phyloP scores from a whole-genome alignment of 495 filamentous ascomycete genomes.

The Recurvomyces mirabilis region DNA sequence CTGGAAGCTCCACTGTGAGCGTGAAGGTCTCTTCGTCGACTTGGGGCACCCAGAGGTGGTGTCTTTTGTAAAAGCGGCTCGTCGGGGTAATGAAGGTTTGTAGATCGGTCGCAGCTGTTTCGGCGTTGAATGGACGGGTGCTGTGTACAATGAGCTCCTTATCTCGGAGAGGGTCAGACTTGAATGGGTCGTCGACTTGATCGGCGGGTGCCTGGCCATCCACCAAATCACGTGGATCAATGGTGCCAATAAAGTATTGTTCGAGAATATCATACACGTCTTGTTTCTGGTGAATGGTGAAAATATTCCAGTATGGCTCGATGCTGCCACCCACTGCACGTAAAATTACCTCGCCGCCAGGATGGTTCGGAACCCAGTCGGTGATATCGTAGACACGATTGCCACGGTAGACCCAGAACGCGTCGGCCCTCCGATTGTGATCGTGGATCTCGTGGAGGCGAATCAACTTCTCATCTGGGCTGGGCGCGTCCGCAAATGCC shows the following conservation, averaged over 20 bases:
- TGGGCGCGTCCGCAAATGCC: too few relatives aligned
- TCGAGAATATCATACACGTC: conserved; percentile 48
- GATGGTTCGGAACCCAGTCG: conserved; percentile 46
- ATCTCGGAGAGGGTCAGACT: conserved; percentile 41
- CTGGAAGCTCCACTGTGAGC: conserved; percentile 43
- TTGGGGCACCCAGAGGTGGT: conserved; percentile 52
- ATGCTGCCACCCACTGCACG: conserved; percentile 45
- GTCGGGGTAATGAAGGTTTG: conserved; percentile 41
- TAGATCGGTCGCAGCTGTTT: conserved; percentile 35
- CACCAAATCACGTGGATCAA: conserved; percentile 42
- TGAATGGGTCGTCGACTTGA: conserved; percentile 46
- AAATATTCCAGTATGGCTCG: conserved; percentile 55
- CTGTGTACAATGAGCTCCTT: conserved; percentile 36
- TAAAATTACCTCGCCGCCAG: conserved; percentile 49
- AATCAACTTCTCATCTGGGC: conserved; percentile 21
- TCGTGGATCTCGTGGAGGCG: conserved; percentile 39
- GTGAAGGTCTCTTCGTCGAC: conserved; percentile 35
- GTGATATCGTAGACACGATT: conserved; percentile 51
- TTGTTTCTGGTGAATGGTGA: conserved; percentile 46
- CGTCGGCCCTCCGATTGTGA: conserved; percentile 36
- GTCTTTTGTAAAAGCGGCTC: conserved; percentile 47
- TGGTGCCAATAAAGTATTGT: conserved; percentile 42
- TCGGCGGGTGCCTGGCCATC: conserved; percentile 36
- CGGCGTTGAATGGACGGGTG: conserved; percentile 45
- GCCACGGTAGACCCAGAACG: conserved; percentile 41